phyloP scores from a whole-genome alignment of 768 basidiomycete species.

The Gloeophyllum trabeum region DNA sequence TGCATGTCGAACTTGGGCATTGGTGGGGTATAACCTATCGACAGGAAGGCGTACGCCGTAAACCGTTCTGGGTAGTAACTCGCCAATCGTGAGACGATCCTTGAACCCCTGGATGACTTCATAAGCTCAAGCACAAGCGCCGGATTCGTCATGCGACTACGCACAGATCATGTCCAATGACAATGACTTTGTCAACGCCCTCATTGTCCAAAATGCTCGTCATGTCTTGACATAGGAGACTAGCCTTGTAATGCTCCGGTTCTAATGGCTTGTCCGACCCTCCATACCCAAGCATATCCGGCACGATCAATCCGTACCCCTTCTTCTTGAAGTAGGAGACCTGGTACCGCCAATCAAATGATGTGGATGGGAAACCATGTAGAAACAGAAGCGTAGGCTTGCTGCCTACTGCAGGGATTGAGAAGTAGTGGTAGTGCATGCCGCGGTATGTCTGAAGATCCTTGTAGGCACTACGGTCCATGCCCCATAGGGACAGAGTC shows the following conservation, averaged over 20 bases:
- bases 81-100: constrained; percentile 22
- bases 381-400: constrained; percentile 6
- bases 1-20: constrained; percentile 15
- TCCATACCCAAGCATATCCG: constrained; percentile 37
- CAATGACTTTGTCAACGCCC: constrained; percentile 16
- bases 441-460: constrained; percentile 4
- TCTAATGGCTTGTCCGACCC: constrained; percentile 30
- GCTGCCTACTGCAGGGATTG: neutral
- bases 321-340: constrained; percentile 23
- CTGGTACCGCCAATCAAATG: constrained; percentile 1
- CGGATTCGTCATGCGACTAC: neutral
- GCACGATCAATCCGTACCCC: constrained; percentile 33
- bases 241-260: constrained; percentile 13
- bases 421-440: constrained; percentile 6
- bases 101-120: constrained; percentile 21
- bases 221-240: constrained; percentile 17
- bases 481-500: constrained; percentile 8
- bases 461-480: constrained; percentile 1
- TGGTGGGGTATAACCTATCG: constrained; percentile 22
- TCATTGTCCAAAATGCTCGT: constrained; percentile 22
- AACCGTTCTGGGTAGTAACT: constrained; percentile 28
- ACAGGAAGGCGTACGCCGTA: constrained; percentile 24
- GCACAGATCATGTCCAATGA: constrained; percentile 24
- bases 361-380: constrained; percentile 8
- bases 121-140: neutral